These are phyloP conservation scores for Xylariaceae sp. DNA, from an alignment of 2,329 filamentous ascomycete species.

Conservation along the genomic window DNA sequence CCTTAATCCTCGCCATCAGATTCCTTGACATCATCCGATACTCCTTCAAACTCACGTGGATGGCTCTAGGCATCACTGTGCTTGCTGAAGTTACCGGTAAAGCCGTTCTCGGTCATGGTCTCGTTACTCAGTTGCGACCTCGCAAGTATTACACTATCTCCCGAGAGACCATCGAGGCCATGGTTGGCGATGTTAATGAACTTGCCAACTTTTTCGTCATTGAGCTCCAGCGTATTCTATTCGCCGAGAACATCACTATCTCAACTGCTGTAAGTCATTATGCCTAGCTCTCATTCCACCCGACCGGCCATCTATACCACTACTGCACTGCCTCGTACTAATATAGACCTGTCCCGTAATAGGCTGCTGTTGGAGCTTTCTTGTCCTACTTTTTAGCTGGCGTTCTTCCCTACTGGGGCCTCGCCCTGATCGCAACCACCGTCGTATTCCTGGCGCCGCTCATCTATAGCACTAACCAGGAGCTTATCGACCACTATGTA, in stretches of 20 bases:
- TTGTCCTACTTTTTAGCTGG: slow-evolving; percentile 64
- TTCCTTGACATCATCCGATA: slow-evolving; percentile 63
- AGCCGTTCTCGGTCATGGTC: slow-evolving; percentile 53
- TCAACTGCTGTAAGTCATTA: slow-evolving; percentile 52
- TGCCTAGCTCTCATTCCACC: not conserved
- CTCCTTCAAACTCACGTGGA: slow-evolving; percentile 59
- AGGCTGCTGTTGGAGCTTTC: slow-evolving; percentile 58
- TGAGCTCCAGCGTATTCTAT: slow-evolving; percentile 62
- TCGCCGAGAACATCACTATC: slow-evolving; percentile 58
- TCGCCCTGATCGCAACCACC: slow-evolving; percentile 55
- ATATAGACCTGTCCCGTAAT: slow-evolving; percentile 27
- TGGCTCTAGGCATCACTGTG: slow-evolving; percentile 55
- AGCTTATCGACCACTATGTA: slow-evolving; percentile 61
- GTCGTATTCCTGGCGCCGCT: slow-evolving; percentile 57
- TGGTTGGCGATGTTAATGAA: slow-evolving; percentile 61
- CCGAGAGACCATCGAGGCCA: slow-evolving; percentile 53
- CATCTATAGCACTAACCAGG: slow-evolving; percentile 62
- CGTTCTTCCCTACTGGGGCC: slow-evolving; percentile 64
- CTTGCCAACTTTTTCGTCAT: slow-evolving; percentile 68
- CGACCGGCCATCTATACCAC: not conserved
- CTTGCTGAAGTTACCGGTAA: slow-evolving; percentile 58
- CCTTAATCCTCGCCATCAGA: slow-evolving; percentile 56
- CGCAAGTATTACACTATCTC: slow-evolving; percentile 63
- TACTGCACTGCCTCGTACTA: not conserved
- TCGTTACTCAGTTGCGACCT: slow-evolving; percentile 61